Evolutionary conservation across 352 stramenopile species (phyloP).

Genomic region (Phytophthora pinifolia): DNA sequence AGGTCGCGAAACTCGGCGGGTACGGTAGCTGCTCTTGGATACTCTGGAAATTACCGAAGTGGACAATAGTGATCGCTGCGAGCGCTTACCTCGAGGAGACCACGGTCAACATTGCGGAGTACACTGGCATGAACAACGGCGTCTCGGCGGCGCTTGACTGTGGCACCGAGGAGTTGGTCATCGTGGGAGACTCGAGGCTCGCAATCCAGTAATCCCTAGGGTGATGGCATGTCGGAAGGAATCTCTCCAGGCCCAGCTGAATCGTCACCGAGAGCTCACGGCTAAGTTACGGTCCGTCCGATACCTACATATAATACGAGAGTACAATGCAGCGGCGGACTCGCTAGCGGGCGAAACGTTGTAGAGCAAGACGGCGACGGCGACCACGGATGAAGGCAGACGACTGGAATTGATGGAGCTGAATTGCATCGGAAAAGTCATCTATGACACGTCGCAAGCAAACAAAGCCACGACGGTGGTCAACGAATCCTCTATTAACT

Average conservation of each 20-base stretch:
- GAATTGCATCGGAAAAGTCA: constrained; percentile 5
- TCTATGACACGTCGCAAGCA: too few species aligned
- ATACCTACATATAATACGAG: too few species aligned
- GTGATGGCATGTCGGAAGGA: constrained; percentile 14
- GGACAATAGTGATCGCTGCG: neutral
- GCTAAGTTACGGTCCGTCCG: too few species aligned
- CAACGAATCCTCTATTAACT: too few species aligned
- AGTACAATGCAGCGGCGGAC: too few species aligned
- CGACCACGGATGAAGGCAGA: neutral
- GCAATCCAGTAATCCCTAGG: constrained; percentile 11
- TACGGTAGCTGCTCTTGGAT: constrained; percentile 13
- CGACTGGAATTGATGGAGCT: neutral
- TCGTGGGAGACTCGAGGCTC: constrained; percentile 11
- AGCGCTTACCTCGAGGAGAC: neutral
- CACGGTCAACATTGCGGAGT: neutral
- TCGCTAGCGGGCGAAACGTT: constrained; percentile 13
- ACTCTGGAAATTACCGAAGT: neutral
- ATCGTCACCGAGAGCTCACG: neutral
- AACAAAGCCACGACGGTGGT: too few species aligned
- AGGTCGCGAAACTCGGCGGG: constrained; percentile 1
- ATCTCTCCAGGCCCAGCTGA: constrained; percentile 1
- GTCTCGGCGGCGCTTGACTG: neutral
- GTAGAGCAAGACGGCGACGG: neutral
- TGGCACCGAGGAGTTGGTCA: neutral
- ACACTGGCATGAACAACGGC: neutral